Percentiles rank a stretch among this genome's conserved stretches.
These are phyloP conservation scores for Pseudonectria buxi DNA, from an alignment of 2,329 filamentous ascomycete genomes.

Conservation along the genomic window DNA sequence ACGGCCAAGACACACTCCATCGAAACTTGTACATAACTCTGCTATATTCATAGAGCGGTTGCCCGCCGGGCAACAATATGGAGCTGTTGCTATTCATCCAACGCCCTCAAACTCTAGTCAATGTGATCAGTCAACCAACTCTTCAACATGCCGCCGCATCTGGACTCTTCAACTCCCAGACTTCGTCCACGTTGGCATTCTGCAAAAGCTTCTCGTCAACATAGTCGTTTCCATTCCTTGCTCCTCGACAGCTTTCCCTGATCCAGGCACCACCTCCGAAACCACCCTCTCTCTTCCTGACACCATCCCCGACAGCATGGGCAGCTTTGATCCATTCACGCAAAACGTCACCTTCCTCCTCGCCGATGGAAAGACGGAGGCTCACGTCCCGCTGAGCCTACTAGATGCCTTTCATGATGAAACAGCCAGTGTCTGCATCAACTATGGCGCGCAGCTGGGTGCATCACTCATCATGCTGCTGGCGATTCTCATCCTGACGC, in stretches of 20 bases:
- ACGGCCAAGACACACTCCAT: conserved; percentile 13
- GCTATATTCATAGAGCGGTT: conserved; percentile 11
- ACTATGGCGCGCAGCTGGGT: conserved; percentile 65
- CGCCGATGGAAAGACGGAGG: conserved; percentile 24
- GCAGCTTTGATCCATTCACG: conserved; percentile 27
- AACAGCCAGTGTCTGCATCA: conserved; percentile 42
- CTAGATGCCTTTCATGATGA: conserved; percentile 29
- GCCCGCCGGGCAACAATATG: conserved; percentile 15
- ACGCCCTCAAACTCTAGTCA: conserved; percentile 5
- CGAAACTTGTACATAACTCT: conserved; percentile 11
- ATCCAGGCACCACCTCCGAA: not conserved
- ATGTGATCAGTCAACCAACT: conserved; percentile 11
- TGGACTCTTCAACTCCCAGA: not conserved
- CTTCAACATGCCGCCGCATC: conserved; percentile 7
- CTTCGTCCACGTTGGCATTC: not conserved
- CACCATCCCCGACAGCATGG: conserved; percentile 13
- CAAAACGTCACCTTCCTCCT: conserved; percentile 31
- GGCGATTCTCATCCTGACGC: conserved; percentile 61
- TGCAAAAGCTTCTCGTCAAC: conserved; percentile 5
- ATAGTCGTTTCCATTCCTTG: not conserved
- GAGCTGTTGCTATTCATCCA: conserved; percentile 7
- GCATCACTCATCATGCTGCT: conserved; percentile 58
- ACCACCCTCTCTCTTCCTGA: not conserved
- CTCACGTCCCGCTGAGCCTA: conserved; percentile 25
- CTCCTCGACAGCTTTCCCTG: not conserved